These are phyloP conservation scores for Debaryomyces hansenii DNA, from an alignment of 805 yeast genomes.

Conservation along the genomic window DNA sequence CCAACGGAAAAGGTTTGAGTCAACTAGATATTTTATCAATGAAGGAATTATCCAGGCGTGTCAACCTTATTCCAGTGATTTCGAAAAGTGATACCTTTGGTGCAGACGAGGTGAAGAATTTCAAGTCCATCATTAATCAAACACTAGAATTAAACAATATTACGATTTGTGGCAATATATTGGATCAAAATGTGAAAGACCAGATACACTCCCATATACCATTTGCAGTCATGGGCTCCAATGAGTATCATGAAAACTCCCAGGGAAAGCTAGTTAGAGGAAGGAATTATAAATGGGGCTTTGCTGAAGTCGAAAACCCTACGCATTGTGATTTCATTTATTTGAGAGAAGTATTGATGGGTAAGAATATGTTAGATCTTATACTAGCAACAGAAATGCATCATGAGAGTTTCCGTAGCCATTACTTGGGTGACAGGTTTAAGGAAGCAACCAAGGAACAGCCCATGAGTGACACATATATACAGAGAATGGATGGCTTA, in stretches of 20 bases:
- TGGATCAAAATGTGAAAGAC: slow-evolving; percentile 28
- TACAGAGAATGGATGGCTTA: slow-evolving; percentile 19
- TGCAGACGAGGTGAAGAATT: slow-evolving; percentile 20
- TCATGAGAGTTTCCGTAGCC: slow-evolving; percentile 67
- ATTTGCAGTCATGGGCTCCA: slow-evolving; percentile 70
- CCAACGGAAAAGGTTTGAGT: slow-evolving; percentile 54
- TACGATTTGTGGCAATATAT: slow-evolving; percentile 29
- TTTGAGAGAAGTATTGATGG: slow-evolving; percentile 64
- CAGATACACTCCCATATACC: slow-evolving; percentile 53
- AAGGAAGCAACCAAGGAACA: slow-evolving; percentile 23
- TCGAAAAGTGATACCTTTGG: slow-evolving; percentile 37
- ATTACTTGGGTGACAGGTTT: slow-evolving; percentile 52
- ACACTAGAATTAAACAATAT: slow-evolving; percentile 25
- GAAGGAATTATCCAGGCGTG: slow-evolving; percentile 31
- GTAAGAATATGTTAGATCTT: slow-evolving; percentile 74
- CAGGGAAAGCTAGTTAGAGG: slow-evolving; percentile 58
- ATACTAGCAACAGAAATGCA: slow-evolving; percentile 74
- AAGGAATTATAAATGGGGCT: slow-evolving; percentile 82
- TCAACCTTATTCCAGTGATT: slow-evolving; percentile 40
- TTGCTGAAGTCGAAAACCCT: slow-evolving; percentile 77
- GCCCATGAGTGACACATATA: slow-evolving; percentile 1
- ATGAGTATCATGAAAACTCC: slow-evolving; percentile 25
- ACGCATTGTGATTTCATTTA: slow-evolving; percentile 73
- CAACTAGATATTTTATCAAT: slow-evolving; percentile 37
- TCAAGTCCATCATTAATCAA: slow-evolving; percentile 24